Evolutionary conservation across 768 basidiomycete species (phyloP).

Genomic region (Termitomyces bulborhizus): DNA sequence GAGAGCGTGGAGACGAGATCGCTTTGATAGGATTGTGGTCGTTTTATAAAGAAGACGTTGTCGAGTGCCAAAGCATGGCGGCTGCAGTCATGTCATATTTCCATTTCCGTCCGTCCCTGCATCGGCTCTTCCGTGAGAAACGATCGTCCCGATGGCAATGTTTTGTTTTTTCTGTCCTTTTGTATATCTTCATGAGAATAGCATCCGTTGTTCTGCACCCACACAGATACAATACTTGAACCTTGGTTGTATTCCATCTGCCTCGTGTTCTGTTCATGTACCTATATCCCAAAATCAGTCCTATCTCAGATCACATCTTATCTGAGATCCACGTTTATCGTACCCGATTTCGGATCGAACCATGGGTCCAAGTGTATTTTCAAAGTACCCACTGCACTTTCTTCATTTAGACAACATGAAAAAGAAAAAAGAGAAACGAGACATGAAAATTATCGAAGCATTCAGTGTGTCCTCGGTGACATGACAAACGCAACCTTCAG

Average conservation of each 20-base stretch:
- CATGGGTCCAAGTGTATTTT: constrained; percentile 1
- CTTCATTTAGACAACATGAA: background rate
- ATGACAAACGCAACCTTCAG: background rate
- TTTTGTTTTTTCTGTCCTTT: constrained; percentile 4
- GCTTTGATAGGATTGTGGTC: constrained; percentile 12
- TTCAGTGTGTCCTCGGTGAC: background rate
- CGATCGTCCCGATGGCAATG: constrained; percentile 4
- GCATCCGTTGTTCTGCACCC: background rate
- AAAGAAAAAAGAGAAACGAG: background rate
- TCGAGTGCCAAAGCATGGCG: constrained; percentile 24
- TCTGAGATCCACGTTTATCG: constrained; percentile 20
- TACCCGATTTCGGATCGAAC: constrained; percentile 16
- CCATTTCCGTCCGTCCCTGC: constrained; percentile 26
- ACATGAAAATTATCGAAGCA: background rate
- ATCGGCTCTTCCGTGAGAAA: constrained; percentile 16
- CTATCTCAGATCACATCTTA: constrained; percentile 19
- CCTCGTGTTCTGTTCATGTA: constrained; percentile 6
- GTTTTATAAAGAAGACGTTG: constrained; percentile 16
- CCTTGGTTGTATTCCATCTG: background rate
- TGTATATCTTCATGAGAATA: background rate
- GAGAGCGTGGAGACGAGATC: constrained; percentile 8
- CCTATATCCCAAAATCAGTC: constrained; percentile 7
- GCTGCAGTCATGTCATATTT: constrained; percentile 23
- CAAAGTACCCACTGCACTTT: too few species aligned
- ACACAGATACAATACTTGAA: background rate